Percentiles rank a stretch among this genome's conserved stretches.
Conservation (phyloP, 129 eudicot species). For the Apium graveolens region DNA sequence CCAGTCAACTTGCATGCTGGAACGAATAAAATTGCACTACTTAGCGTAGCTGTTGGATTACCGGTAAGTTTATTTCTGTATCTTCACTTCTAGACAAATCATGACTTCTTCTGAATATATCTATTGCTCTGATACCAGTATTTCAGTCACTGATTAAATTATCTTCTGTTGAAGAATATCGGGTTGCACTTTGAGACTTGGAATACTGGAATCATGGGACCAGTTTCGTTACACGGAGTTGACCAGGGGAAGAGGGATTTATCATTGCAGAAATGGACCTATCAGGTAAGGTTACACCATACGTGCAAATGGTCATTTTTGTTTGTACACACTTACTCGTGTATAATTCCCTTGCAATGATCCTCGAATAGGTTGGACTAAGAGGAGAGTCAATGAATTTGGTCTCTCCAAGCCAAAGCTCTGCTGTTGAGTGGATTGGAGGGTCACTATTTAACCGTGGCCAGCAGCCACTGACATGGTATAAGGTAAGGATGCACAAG, state of each 20-base stretch:
- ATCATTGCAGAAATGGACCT: conserved; percentile 63
- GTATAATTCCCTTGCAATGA: neutral
- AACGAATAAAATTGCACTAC: conserved; percentile 52
- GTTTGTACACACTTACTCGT: neutral
- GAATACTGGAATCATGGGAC: conserved; percentile 74
- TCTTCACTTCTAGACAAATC: neutral
- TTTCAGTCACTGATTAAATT: neutral
- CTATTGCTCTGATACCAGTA: neutral
- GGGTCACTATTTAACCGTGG: conserved; percentile 33
- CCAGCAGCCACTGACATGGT: conserved; percentile 72
- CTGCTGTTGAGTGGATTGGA: conserved; percentile 57
- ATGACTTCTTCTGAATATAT: neutral
- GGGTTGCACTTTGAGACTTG: conserved; percentile 74
- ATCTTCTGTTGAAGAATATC: conserved; percentile 39
- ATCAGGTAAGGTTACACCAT: conserved; percentile 45
- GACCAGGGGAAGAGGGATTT: conserved; percentile 58
- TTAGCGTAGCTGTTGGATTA: conserved; percentile 81
- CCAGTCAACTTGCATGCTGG: conserved; percentile 57
- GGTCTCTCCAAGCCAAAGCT: conserved; percentile 40
- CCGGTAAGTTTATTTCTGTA: conserved; percentile 44
- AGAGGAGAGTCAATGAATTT: conserved; percentile 71
- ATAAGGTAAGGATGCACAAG: conserved; percentile 47
- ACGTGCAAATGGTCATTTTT: neutral
- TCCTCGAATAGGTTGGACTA: conserved; percentile 51
- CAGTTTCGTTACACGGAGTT: conserved; percentile 54